Evolutionary conservation across 208 protist species (phyloP).

Genomic region (Acanthamoeba divionensis): DNA sequence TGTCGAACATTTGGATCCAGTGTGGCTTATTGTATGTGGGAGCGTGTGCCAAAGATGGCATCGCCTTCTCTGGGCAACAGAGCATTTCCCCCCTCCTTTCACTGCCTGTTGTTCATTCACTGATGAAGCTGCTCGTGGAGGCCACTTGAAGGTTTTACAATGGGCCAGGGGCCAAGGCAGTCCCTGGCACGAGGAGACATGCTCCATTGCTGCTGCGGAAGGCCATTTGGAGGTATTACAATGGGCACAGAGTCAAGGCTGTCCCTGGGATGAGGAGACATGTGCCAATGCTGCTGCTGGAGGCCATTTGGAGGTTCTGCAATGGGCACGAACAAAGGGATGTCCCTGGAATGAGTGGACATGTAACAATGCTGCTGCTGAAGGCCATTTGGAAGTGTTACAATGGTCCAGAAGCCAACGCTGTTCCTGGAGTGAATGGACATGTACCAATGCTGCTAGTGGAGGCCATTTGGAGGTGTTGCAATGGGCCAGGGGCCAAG

Average conservation of each 20-base stretch:
- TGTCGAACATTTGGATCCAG: no score
- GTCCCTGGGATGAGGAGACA: background rate
- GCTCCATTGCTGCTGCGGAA: background rate
- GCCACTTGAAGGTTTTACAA: background rate
- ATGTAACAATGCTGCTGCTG: no score
- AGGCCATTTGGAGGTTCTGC: background rate
- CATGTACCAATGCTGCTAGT: background rate
- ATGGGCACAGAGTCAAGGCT: background rate
- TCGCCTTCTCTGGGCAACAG: no score
- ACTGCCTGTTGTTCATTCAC: no score
- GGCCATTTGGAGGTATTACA: background rate
- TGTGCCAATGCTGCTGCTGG: background rate
- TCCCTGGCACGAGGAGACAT: background rate
- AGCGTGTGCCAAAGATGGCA: no score
- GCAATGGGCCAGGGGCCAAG: background rate
- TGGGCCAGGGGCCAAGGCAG: background rate
- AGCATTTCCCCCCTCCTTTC: no score
- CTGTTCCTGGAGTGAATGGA: background rate
- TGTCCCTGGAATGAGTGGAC: background rate
- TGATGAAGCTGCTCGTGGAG: background rate
- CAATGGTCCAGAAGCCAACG: background rate
- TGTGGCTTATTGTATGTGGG: no score
- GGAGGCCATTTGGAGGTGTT: background rate
- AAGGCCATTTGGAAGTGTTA: background rate
- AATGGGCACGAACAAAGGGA: background rate